phyloP scores from a whole-genome alignment of 768 basidiomycete genomes.

The Kwoniella pini region DNA sequence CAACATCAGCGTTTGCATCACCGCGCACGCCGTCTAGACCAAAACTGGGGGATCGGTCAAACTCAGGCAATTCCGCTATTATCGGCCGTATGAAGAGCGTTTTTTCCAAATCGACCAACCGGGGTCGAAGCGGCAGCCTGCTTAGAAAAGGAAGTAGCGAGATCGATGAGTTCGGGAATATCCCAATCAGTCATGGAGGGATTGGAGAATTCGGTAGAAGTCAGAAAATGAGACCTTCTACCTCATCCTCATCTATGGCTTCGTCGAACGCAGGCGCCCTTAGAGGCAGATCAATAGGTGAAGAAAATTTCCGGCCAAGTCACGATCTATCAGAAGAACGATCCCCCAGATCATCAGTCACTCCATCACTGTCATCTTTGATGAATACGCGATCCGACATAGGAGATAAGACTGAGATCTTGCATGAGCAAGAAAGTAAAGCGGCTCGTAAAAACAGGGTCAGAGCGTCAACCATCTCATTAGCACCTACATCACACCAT shows the following conservation, averaged over 20 bases:
- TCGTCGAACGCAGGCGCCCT: conserved; percentile 8
- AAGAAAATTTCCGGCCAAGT: conserved; percentile 8
- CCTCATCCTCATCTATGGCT: conserved; percentile 18
- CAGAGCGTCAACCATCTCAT: conserved; percentile 43
- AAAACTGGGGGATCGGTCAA: conserved; percentile 31
- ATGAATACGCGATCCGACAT: no score
- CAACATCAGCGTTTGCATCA: conserved; percentile 6
- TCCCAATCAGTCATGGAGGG: background rate
- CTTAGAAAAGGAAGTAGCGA: conserved; percentile 20
- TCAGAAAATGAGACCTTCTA: conserved; percentile 17
- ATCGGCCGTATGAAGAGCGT: conserved; percentile 40
- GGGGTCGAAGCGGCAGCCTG: conserved; percentile 31
- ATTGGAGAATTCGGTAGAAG: background rate
- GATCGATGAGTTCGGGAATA: conserved; percentile 39
- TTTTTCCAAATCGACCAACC: conserved; percentile 24
- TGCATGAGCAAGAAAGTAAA: background rate
- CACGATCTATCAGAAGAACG: background rate
- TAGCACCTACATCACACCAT: conserved; percentile 25
- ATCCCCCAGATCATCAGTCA: conserved; percentile 34
- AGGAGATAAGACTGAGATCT: conserved; percentile 4
- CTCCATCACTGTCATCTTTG: conserved; percentile 27
- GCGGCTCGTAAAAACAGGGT: conserved; percentile 18
- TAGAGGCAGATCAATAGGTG: conserved; percentile 14
- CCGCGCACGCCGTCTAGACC: conserved; percentile 30
- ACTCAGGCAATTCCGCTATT: conserved; percentile 45